A percentile compares a stretch with the other conserved stretches of the same genome.
Evolutionary conservation across 73 alveolate species (phyloP).

Genomic region (Uronychia setigera): DNA sequence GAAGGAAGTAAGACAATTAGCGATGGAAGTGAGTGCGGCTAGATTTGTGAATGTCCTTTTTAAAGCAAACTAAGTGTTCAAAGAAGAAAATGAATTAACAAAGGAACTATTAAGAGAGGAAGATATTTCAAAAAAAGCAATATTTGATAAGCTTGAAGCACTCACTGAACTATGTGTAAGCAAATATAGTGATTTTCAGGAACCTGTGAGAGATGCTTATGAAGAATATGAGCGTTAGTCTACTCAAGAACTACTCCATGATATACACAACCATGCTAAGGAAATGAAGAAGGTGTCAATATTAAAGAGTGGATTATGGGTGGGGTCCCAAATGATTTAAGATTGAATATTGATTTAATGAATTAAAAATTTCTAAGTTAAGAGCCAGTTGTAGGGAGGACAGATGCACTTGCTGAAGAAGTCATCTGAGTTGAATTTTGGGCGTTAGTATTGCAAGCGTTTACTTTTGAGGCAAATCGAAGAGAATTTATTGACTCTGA

Average conservation of each 20-base stretch:
- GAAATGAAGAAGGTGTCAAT: background rate
- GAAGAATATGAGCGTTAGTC: background rate
- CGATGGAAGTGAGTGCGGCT: background rate
- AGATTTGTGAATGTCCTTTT: background rate
- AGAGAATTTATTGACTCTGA: slow-evolving; percentile 68
- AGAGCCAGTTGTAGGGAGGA: background rate
- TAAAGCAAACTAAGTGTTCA: background rate
- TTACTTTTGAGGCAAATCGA: slow-evolving; percentile 71
- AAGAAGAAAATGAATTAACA: background rate
- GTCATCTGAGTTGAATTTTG: background rate
- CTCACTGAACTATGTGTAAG: background rate
- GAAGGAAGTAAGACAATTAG: background rate
- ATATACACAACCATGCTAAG: background rate
- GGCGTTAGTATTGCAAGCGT: slow-evolving; percentile 40
- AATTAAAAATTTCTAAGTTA: background rate
- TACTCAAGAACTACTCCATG: too few relatives aligned
- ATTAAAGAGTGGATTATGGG: background rate
- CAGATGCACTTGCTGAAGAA: background rate
- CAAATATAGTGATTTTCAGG: background rate
- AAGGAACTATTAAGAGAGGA: background rate
- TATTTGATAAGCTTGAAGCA: background rate
- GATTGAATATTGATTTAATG: background rate
- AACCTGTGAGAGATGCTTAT: background rate
- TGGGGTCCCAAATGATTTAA: background rate
- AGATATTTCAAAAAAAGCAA: background rate